These are phyloP conservation scores for Aspergillus quadricinctus DNA, from an alignment of 2,329 filamentous ascomycete genomes.

Conservation along the genomic window DNA sequence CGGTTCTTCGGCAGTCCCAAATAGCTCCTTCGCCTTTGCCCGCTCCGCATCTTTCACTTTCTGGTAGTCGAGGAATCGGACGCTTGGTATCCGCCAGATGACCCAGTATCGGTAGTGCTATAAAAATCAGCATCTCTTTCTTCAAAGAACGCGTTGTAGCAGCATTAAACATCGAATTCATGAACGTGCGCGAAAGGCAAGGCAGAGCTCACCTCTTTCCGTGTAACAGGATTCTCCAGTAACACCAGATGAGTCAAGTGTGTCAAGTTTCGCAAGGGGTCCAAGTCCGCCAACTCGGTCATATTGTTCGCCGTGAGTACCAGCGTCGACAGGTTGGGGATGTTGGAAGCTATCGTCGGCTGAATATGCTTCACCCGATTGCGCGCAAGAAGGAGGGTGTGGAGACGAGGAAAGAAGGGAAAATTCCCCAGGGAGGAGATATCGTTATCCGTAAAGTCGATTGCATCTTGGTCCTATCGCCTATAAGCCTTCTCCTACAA, in stretches of 20 bases:
- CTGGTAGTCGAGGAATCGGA: constrained; percentile 87
- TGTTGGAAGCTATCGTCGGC: constrained; percentile 63
- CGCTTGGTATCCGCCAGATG: constrained; percentile 76
- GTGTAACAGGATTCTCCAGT: constrained; percentile 81
- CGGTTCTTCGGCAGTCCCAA: constrained; percentile 72
- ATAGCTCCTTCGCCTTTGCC: constrained; percentile 69
- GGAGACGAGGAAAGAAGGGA: constrained; percentile 81
- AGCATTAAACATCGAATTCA: not conserved
- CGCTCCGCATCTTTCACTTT: constrained; percentile 89
- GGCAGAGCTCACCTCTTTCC: constrained; percentile 72
- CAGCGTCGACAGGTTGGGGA: constrained; percentile 78
- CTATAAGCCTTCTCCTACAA: not conserved
- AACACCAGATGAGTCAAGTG: constrained; percentile 75
- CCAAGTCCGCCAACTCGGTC: constrained; percentile 78
- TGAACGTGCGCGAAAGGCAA: not conserved
- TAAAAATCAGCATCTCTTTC: not conserved
- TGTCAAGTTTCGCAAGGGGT: constrained; percentile 66
- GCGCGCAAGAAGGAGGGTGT: constrained; percentile 79
- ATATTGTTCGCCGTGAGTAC: constrained; percentile 81
- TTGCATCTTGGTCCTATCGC: constrained; percentile 80
- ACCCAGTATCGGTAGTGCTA: constrained; percentile 92
- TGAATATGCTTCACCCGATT: constrained; percentile 86
- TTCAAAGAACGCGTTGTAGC: not conserved
- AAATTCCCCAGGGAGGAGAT: constrained; percentile 88
- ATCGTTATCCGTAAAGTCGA: constrained; percentile 98